Evolutionary conservation across 108 stramenopile genomes (phyloP), one percentile per base, ranked within the genome.

Genomic region (Cylindrotheca fusiformis): DNA sequence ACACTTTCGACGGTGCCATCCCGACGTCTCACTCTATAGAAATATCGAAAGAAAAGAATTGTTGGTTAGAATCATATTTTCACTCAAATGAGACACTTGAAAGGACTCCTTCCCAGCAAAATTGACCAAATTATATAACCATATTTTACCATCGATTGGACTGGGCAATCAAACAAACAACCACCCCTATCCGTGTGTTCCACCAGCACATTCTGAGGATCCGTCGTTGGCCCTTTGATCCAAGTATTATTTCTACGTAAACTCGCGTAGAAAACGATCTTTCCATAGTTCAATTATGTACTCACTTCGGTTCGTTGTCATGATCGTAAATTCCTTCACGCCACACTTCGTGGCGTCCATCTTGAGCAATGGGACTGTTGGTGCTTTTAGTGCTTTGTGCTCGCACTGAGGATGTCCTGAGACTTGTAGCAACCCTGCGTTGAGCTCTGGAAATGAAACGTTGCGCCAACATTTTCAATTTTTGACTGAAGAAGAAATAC

Each of bases 231-330:
- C n/a, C n/a, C n/a, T n/a, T n/a, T n/a, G n/a, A n/a, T n/a, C n/a
- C n/a, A n/a, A n/a, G n/a, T n/a, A n/a, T n/a, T n/a, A n/a, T n/a
- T n/a, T n/a, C n/a, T n/a, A n/a, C n/a, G n/a, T n/a, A n/a, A n/a
- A n/a, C n/a, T n/a, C n/a, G n/a, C n/a, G n/a, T n/a, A n/a, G n/a
- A n/a, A n/a, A n/a, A n/a, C n/a, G n/a, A n/a, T n/a, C n/a, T n/a
- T n/a, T n/a, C n/a, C n/a, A n/a, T n/a, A n/a, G n/a, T n/a, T n/a
- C n/a, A n/a, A n/a, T n/a, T n/a, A n/a, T n/a, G n/a, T 30, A 77
- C 87, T 85, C 74, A 89, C 90, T 93, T 95, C 48, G 92, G 92
- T 56, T 90, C 86, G 76, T 93, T 95, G 67, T 96, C 93, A 50
- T 94, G 90, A 69, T 95, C 95, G 71, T 84, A 87, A 53, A 83